Conservation (phyloP, 2,329 filamentous ascomycete genomes). For the Cylindrodendrum hubeiense region DNA sequence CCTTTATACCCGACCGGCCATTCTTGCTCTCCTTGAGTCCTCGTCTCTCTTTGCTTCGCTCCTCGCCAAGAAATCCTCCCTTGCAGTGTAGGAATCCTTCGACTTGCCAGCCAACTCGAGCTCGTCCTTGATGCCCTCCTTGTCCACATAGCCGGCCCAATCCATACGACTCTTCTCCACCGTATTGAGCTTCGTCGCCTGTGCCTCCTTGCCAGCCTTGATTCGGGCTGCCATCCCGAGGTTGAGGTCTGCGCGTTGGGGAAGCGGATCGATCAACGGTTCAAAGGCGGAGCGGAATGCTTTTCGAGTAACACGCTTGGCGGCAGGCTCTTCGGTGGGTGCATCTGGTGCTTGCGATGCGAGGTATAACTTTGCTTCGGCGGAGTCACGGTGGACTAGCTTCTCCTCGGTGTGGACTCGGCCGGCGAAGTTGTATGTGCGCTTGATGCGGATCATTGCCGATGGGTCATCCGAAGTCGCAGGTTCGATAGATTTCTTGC, state of each 20-base stretch:
- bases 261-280: constrained; percentile 60
- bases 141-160: constrained; percentile 79
- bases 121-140: constrained; percentile 78
- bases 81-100: constrained; percentile 72
- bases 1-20: constrained; percentile 53
- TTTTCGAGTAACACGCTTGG: constrained; percentile 62
- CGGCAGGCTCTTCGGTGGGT: constrained; percentile 47
- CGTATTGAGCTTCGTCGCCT: constrained; percentile 75
- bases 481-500: constrained; percentile 10
- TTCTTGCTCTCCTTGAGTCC: constrained; percentile 67
- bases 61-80: constrained; percentile 74
- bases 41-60: constrained; percentile 74
- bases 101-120: constrained; percentile 73
- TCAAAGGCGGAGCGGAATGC: constrained; percentile 75
- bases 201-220: constrained; percentile 61
- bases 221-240: constrained; percentile 65
- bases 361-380: constrained; percentile 74
- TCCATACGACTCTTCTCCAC: constrained; percentile 81
- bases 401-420: constrained; percentile 80
- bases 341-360: constrained; percentile 57
- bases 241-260: constrained; percentile 67
- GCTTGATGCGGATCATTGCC: constrained; percentile 72
- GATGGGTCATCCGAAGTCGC: constrained; percentile 41
- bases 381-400: constrained; percentile 72
- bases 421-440: constrained; percentile 81